phyloP scores from a whole-genome alignment of 768 basidiomycete species.

The Podaxis sp. region DNA sequence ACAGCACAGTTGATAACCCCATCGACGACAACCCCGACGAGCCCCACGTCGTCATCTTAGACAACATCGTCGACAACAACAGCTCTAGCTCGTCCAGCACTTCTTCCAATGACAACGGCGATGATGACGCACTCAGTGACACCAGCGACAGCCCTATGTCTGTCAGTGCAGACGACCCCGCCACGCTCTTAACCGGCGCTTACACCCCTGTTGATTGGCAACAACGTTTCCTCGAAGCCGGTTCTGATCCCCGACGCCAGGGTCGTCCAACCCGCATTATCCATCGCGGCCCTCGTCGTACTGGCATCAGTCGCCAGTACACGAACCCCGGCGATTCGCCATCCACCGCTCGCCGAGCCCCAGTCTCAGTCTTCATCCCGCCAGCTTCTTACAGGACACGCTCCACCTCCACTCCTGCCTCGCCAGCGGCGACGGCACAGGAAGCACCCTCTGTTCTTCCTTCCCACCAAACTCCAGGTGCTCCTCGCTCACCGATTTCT shows the following conservation, averaged over 20 bases:
- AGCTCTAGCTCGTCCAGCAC: conserved; percentile 37
- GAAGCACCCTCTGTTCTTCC: conserved; percentile 2
- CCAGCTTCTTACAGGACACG: conserved; percentile 20
- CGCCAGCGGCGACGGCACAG: conserved; percentile 18
- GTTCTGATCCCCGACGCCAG: conserved; percentile 10
- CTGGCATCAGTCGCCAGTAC: conserved; percentile 4
- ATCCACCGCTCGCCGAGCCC: not conserved
- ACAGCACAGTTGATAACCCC: conserved; percentile 35
- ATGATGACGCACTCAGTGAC: conserved; percentile 16
- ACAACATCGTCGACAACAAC: conserved; percentile 28
- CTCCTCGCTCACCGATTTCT: conserved; percentile 24
- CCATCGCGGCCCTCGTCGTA: conserved; percentile 8
- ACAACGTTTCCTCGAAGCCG: conserved; percentile 19
- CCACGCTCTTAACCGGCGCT: conserved; percentile 36
- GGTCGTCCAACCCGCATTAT: conserved; percentile 16
- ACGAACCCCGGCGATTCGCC: conserved; percentile 16
- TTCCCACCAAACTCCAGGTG: conserved; percentile 12
- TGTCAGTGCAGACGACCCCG: conserved; percentile 41
- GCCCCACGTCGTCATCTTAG: conserved; percentile 25
- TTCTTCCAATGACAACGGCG: conserved; percentile 44
- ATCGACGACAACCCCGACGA: conserved; percentile 10
- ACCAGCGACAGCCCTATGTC: conserved; percentile 46
- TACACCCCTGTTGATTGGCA: conserved; percentile 29
- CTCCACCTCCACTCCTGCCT: conserved; percentile 26
- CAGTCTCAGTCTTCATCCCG: conserved; percentile 22